Conservation (phyloP, 2,329 filamentous ascomycete species). For the Arachnomyces sp. region DNA sequence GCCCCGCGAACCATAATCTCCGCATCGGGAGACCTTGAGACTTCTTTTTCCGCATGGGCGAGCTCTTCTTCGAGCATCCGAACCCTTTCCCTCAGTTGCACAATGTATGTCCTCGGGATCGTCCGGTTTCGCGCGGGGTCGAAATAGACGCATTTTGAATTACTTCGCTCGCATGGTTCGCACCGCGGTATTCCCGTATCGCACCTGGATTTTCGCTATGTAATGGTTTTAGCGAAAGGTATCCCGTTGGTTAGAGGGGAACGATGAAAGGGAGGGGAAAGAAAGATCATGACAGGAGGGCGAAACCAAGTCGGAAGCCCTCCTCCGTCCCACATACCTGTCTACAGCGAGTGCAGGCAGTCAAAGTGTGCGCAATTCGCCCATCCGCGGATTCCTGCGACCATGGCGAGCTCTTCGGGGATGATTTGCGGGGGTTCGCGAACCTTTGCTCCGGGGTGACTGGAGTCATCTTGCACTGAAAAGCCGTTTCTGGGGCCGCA, state of each 20-base stretch:
- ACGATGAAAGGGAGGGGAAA: neutral
- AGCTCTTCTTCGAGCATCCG: conserved; percentile 75
- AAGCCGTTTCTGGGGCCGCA: no score
- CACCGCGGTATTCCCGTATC: conserved; percentile 88
- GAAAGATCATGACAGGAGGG: neutral
- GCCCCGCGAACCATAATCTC: conserved; percentile 84
- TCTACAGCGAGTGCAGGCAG: conserved; percentile 43
- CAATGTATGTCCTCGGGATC: conserved; percentile 85
- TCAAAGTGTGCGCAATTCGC: conserved; percentile 41
- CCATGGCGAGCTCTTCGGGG: conserved; percentile 22
- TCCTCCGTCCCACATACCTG: conserved; percentile 26
- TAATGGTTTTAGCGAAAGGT: conserved; percentile 17
- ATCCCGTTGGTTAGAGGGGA: conserved; percentile 42
- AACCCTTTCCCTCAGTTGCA: conserved; percentile 82
- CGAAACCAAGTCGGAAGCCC: conserved; percentile 8
- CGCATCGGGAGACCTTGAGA: conserved; percentile 60
- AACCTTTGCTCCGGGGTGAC: conserved; percentile 12
- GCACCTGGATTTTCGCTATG: conserved; percentile 87
- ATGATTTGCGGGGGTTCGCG: conserved; percentile 21
- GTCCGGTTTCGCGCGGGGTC: conserved; percentile 80
- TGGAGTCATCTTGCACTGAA: no score
- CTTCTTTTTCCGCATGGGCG: conserved; percentile 68
- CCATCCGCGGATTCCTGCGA: conserved; percentile 26
- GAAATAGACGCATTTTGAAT: conserved; percentile 89
- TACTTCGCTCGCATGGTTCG: conserved; percentile 83